A percentile compares a stretch with the other conserved stretches of the same genome.
These are phyloP conservation scores for Prasinococcaceae sp. DNA, from an alignment of 139 green algal species.

Conservation along the genomic window DNA sequence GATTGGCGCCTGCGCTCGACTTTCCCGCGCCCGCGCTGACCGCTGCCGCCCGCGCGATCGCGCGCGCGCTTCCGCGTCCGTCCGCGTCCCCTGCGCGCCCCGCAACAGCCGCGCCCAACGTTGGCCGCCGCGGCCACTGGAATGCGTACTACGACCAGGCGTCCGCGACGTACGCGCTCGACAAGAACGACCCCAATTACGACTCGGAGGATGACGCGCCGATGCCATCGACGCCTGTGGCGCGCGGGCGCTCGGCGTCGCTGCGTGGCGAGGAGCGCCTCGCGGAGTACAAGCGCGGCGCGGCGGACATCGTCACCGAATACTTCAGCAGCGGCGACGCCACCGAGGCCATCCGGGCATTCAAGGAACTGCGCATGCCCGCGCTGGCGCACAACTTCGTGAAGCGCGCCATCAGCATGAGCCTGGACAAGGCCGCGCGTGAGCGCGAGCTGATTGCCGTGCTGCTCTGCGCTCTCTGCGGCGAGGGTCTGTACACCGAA, in stretches of 20 bases:
- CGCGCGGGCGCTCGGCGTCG: too few relatives aligned
- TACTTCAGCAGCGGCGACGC: constrained; percentile 69
- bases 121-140: too few relatives aligned
- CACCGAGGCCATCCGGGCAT: constrained; percentile 25
- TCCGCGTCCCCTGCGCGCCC: too few relatives aligned
- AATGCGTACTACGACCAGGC: too few relatives aligned
- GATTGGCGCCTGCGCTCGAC: too few relatives aligned
- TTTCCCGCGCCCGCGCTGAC: too few relatives aligned
- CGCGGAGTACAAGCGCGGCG: constrained; percentile 48
- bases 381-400: constrained; percentile 73
- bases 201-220: constrained; percentile 1
- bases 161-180: constrained; percentile 5
- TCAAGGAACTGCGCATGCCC: constrained; percentile 24
- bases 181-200: constrained; percentile 13
- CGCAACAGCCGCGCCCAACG: too few relatives aligned
- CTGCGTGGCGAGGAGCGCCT: constrained; percentile 12
- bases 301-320: constrained; percentile 56
- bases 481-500: constrained; percentile 29
- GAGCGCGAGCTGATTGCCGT: constrained; percentile 70
- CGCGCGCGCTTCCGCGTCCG: too few relatives aligned
- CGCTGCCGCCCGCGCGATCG: too few relatives aligned
- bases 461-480: constrained; percentile 72
- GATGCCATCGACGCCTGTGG: not conserved
- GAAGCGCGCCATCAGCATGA: constrained; percentile 57
- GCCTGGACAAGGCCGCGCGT: too few relatives aligned